These are phyloP conservation scores for Sarcomyxa edulis DNA, from an alignment of 768 basidiomycete species.

Conservation along the genomic window DNA sequence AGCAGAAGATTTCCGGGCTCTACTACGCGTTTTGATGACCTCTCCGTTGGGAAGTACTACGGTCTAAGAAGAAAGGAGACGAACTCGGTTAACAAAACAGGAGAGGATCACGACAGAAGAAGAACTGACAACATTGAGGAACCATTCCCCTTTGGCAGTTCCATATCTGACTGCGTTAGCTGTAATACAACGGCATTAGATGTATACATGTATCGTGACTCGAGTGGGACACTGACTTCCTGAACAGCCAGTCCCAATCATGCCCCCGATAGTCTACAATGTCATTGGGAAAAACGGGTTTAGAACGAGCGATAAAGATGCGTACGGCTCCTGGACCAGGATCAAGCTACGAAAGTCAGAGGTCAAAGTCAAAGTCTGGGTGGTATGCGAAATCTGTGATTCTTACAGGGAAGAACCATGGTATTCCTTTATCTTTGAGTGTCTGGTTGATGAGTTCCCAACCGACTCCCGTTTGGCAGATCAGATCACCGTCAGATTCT, in stretches of 20 bases:
- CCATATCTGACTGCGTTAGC: conserved; percentile 85
- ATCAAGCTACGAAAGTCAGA: conserved; percentile 56
- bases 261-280: conserved; percentile 74
- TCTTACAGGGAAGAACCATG: conserved; percentile 84
- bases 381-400: neutral
- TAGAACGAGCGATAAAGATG: neutral
- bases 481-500: conserved; percentile 72
- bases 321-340: conserved; percentile 68
- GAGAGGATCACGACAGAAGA: neutral
- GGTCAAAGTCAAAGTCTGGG: neutral
- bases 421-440: conserved; percentile 63
- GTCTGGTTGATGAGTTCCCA: conserved; percentile 78
- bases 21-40: conserved; percentile 82
- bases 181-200: conserved; percentile 13
- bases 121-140: conserved; percentile 56
- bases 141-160: conserved; percentile 89
- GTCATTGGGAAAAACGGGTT: conserved; percentile 5
- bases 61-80: conserved; percentile 42
- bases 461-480: conserved; percentile 69
- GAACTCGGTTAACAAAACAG: too few species aligned
- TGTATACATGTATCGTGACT: too few species aligned
- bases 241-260: conserved; percentile 84
- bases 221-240: conserved; percentile 78
- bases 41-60: conserved; percentile 86
- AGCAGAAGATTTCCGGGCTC: conserved; percentile 80